Base-by-base conservation (phyloP, 768 basidiomycete genomes). In the Clavulina sp. region DNA sequence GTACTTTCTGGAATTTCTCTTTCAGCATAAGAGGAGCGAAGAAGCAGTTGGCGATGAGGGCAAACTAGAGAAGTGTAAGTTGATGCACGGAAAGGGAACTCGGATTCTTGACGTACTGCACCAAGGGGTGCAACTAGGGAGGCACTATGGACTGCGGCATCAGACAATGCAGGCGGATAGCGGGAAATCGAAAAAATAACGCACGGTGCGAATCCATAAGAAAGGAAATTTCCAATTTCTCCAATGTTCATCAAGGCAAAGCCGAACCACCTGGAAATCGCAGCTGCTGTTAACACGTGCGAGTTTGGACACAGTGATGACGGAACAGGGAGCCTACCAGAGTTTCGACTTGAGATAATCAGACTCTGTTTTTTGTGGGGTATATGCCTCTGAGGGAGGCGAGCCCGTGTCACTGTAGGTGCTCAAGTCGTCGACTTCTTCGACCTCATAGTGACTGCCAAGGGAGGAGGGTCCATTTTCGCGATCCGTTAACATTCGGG, bases 41-140 rank as follows among this genome's bases (percentile, higher is more conserved):
- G 36, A 91, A 71, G 60, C 91, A 96, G 63, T 97, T 97, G 13
- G 93, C 87, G 54, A 93, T 79, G n/a, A 96, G 70, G 2, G 89
- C 88, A 64, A 88, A 84, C 80, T 88, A 28, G 41, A 3, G 51
- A 52, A 2, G 31, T 23, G 16, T 6, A 21, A 32, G 26, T 5
- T 41, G 9, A 38, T 38, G 34, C 9, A 38, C 19, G 9, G 34
- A 41, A 6, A 4, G n/a, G n/a, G 4, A 34, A 26, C 32, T 54
- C 6, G 34, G 34, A 9, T 19, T 38, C 34, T 9, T 19, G 34
- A 38, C 34, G 52, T 50, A 93, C 91, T 41, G 87, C 91, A n/a
- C 93, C 93, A 7, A 97, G 70, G 28, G 93, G 93, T 0, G 93
- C 91, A 9, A 96, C 89, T 3, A 92, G 68, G n/a, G 84, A 87